These are phyloP conservation scores for Leptographium wingfieldii DNA, from an alignment of 2,329 filamentous ascomycete species.

Conservation along the genomic window DNA sequence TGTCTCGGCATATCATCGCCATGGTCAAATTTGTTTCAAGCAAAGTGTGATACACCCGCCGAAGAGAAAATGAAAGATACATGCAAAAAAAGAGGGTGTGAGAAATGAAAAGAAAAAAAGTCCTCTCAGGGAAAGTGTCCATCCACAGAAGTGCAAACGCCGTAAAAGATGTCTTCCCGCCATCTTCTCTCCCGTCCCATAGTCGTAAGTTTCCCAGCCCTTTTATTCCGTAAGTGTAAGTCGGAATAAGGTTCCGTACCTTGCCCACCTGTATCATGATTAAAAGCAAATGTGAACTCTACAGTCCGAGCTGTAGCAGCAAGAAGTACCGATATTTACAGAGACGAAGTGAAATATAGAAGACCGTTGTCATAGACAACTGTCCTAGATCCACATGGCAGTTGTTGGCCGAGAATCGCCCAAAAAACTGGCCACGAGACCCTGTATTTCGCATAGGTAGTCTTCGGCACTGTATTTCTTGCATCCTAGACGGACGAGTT, in stretches of 20 bases:
- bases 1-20: neutral
- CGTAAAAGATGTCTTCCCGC: neutral
- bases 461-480: slow-evolving; percentile 66
- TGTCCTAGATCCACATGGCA: slow-evolving; percentile 36
- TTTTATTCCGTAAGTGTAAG: neutral
- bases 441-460: slow-evolving; percentile 70
- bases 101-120: neutral
- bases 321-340: slow-evolving; percentile 8
- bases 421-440: slow-evolving; percentile 52
- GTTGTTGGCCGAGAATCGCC: slow-evolving; percentile 21
- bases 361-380: neutral
- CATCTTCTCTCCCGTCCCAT: neutral
- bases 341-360: slow-evolving; percentile 6
- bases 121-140: neutral
- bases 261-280: neutral
- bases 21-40: neutral
- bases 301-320: neutral
- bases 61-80: neutral
- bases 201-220: neutral
- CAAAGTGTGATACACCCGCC: neutral
- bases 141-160: neutral
- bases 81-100: neutral
- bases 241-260: neutral
- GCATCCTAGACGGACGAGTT: slow-evolving; percentile 57
- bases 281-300: neutral